phyloP scores from a whole-genome alignment of 179 eudicot species.

The Spinacia oleracea region DNA sequence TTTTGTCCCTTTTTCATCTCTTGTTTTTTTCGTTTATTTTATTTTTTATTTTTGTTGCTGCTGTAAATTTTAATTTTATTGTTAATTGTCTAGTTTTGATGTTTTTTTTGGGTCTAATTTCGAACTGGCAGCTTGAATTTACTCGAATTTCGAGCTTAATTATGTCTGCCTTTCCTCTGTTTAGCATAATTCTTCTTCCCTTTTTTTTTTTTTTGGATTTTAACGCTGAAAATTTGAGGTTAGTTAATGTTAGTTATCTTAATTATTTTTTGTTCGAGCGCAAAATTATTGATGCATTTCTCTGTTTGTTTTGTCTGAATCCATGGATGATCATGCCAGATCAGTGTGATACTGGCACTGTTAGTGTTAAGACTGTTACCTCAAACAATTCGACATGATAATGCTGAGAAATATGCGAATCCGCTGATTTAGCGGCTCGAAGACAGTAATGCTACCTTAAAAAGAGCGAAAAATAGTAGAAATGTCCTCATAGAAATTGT shows the following conservation, averaged over 20 bases:
- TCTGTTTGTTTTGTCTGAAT: too few species aligned
- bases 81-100: background rate
- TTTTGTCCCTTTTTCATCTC: slow-evolving; percentile 2
- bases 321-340: background rate
- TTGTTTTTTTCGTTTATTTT: background rate
- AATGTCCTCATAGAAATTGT: background rate
- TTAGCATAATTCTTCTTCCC: background rate
- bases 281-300: background rate
- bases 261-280: background rate
- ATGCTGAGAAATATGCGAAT: background rate
- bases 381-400: background rate
- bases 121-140: background rate
- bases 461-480: background rate
- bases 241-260: background rate
- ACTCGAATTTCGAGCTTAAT: background rate
- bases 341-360: background rate
- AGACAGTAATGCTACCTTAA: background rate
- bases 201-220: background rate
- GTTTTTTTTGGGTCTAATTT: background rate
- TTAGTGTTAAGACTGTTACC: background rate
- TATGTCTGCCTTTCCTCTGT: background rate
- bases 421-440: background rate
- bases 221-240: background rate
- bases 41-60: slow-evolving; percentile 5
- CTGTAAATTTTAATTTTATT: background rate